Percentiles rank a stretch among this genome's conserved stretches.
These are phyloP conservation scores for Exsudoporus frostii DNA, from an alignment of 768 basidiomycete species.

Conservation along the genomic window DNA sequence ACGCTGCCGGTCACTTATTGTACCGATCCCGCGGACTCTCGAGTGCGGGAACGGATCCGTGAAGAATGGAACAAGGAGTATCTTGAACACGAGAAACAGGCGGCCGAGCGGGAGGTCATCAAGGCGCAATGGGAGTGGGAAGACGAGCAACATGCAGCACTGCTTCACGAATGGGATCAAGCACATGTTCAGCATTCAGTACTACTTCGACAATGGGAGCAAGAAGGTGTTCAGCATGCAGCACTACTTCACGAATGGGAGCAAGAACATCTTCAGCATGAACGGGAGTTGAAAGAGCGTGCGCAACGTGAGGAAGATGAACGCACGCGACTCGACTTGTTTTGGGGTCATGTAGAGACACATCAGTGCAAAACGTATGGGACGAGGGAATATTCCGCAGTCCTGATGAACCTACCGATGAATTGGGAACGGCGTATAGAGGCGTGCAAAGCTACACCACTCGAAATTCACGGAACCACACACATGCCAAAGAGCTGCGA, in stretches of 20 bases:
- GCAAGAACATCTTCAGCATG: conserved; percentile 17
- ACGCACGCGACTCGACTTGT: conserved; percentile 20
- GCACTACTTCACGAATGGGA: conserved; percentile 14
- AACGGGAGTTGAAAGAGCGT: conserved; percentile 15
- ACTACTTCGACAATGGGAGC: too few species aligned
- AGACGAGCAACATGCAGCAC: conserved; percentile 7
- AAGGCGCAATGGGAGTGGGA: conserved; percentile 23
- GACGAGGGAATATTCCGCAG: conserved; percentile 30
- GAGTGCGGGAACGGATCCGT: conserved; percentile 12
- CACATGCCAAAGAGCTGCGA: conserved; percentile 22
- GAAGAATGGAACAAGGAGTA: conserved; percentile 17
- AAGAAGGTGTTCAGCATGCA: too few species aligned
- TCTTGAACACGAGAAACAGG: conserved; percentile 13
- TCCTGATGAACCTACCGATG: conserved; percentile 27
- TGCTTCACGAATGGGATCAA: conserved; percentile 14
- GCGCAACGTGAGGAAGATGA: conserved; percentile 17
- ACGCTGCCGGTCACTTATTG: conserved; percentile 11
- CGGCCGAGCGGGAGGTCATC: conserved; percentile 2
- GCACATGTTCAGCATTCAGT: too few species aligned
- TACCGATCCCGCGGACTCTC: conserved; percentile 19
- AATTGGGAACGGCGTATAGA: too few species aligned
- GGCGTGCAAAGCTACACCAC: conserved; percentile 6
- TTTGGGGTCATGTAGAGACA: conserved; percentile 15
- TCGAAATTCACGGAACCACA: conserved; percentile 22
- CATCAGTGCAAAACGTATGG: conserved; percentile 28